Percentiles rank a stretch among this genome's conserved stretches.
These are phyloP conservation scores for Pulveroboletus ravenelii DNA, from an alignment of 768 basidiomycete species.

Conservation along the genomic window DNA sequence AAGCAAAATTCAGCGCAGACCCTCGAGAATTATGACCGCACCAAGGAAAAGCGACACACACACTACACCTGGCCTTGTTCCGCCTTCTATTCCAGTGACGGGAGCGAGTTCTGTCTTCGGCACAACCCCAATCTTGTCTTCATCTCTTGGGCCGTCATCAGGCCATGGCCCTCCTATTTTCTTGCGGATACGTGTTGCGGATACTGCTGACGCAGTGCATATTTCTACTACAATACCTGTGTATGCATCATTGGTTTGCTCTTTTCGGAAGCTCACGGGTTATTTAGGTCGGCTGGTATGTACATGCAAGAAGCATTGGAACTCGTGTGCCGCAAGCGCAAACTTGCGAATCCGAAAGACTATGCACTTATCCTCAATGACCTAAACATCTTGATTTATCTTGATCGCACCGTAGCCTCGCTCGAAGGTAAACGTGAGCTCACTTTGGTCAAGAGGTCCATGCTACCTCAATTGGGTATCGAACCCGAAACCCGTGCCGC, in stretches of 20 bases:
- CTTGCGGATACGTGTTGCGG: slow-evolving; percentile 75
- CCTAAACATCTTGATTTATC: slow-evolving; percentile 72
- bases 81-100: slow-evolving; percentile 35
- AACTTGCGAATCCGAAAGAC: slow-evolving; percentile 64
- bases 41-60: slow-evolving; percentile 56
- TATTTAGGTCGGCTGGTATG: slow-evolving; percentile 74
- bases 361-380: slow-evolving; percentile 71
- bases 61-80: slow-evolving; percentile 33
- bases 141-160: slow-evolving; percentile 64
- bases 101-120: slow-evolving; percentile 45
- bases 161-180: slow-evolving; percentile 79
- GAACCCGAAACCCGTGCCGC: slow-evolving; percentile 61
- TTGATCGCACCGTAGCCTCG: slow-evolving; percentile 95
- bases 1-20: slow-evolving; percentile 74
- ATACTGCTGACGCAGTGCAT: slow-evolving; percentile 77
- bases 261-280: not conserved
- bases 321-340: slow-evolving; percentile 67
- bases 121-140: slow-evolving; percentile 53
- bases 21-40: slow-evolving; percentile 58
- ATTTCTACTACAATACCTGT: slow-evolving; percentile 88
- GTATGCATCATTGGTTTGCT: slow-evolving; percentile 43
- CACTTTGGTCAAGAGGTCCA: slow-evolving; percentile 71
- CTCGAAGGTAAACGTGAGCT: slow-evolving; percentile 84
- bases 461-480: slow-evolving; percentile 67
- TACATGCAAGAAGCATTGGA: slow-evolving; percentile 97